Evolutionary conservation across 352 stramenopile genomes (phyloP).

Genomic region (Phytopythium boreale): DNA sequence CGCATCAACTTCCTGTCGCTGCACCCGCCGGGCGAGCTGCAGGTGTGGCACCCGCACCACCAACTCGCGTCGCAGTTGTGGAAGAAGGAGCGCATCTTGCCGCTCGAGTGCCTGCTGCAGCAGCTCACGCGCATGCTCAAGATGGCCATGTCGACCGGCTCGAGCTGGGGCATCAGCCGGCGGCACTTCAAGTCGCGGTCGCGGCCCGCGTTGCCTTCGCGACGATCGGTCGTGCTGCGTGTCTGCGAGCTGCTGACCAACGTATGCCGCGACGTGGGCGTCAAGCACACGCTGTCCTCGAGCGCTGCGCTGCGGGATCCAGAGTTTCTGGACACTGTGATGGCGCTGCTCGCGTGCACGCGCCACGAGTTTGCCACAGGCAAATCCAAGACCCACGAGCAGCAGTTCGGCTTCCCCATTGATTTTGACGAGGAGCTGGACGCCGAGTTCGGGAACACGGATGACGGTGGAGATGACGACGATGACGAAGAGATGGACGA

Average conservation of each 20-base stretch:
- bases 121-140: slow-evolving; percentile 40
- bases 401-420: slow-evolving; percentile 25
- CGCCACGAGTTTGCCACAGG: slow-evolving; percentile 46
- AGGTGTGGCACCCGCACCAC: slow-evolving; percentile 60
- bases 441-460: slow-evolving; percentile 12
- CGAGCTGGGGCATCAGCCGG: slow-evolving; percentile 12
- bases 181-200: slow-evolving; percentile 21
- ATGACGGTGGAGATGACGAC: slow-evolving; percentile 41
- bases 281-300: slow-evolving; percentile 39
- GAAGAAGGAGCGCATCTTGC: slow-evolving; percentile 53
- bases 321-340: slow-evolving; percentile 46
- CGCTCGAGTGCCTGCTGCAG: slow-evolving; percentile 62
- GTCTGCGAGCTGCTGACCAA: slow-evolving; percentile 61
- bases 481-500: slow-evolving; percentile 57
- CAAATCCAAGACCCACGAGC: slow-evolving; percentile 18
- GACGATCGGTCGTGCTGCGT: slow-evolving; percentile 55
- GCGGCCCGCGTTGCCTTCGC: slow-evolving; percentile 15
- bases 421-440: slow-evolving; percentile 36
- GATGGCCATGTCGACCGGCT: not conserved
- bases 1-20: slow-evolving; percentile 69
- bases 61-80: slow-evolving; percentile 59
- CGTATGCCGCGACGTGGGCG: slow-evolving; percentile 44
- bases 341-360: slow-evolving; percentile 47
- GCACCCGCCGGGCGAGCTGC: slow-evolving; percentile 44
- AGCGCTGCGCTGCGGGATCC: slow-evolving; percentile 42